Evolutionary conservation across 2,329 filamentous ascomycete genomes (phyloP).

Genomic region (Herpomyces periplanetae): DNA sequence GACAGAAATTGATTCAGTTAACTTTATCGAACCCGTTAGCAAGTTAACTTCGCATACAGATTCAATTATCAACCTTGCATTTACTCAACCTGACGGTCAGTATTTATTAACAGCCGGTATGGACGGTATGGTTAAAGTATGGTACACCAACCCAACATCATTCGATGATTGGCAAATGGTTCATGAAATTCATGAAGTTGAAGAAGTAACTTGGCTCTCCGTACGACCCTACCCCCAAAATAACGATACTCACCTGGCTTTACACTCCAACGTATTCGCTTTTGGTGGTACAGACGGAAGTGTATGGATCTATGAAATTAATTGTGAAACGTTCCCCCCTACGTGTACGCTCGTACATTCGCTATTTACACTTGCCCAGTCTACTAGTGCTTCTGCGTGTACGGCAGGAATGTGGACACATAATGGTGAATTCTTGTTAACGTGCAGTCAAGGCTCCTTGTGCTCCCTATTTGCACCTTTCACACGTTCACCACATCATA

Average conservation of each 20-base stretch:
- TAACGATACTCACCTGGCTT: too few relatives aligned
- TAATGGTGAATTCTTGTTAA: slow-evolving; percentile 50
- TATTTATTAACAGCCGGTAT: slow-evolving; percentile 55
- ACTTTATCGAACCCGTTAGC: slow-evolving; percentile 23
- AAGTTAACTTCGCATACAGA: slow-evolving; percentile 64
- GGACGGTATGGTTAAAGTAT: slow-evolving; percentile 41
- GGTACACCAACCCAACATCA: too few relatives aligned
- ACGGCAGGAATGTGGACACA: slow-evolving; percentile 70
- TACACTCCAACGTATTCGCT: slow-evolving; percentile 46
- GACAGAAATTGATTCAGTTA: slow-evolving; percentile 14
- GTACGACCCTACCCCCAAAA: slow-evolving; percentile 26
- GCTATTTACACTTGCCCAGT: too few relatives aligned
- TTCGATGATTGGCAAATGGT: slow-evolving; percentile 26
- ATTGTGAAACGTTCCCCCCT: slow-evolving; percentile 16
- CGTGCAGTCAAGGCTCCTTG: slow-evolving; percentile 52
- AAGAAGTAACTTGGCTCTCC: slow-evolving; percentile 68
- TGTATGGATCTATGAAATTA: slow-evolving; percentile 80
- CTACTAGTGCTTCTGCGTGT: slow-evolving; percentile 73
- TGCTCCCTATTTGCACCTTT: slow-evolving; percentile 70
- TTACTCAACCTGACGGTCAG: slow-evolving; percentile 44
- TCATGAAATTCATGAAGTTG: slow-evolving; percentile 47
- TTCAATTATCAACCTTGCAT: slow-evolving; percentile 49
- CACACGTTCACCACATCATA: slow-evolving; percentile 28
- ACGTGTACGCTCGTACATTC: too few relatives aligned
- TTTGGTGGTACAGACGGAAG: slow-evolving; percentile 62